Evolutionary conservation across 208 protist species (phyloP), one percentile per base, ranked within the genome.

Genomic region (Hexamita inflata): DNA sequence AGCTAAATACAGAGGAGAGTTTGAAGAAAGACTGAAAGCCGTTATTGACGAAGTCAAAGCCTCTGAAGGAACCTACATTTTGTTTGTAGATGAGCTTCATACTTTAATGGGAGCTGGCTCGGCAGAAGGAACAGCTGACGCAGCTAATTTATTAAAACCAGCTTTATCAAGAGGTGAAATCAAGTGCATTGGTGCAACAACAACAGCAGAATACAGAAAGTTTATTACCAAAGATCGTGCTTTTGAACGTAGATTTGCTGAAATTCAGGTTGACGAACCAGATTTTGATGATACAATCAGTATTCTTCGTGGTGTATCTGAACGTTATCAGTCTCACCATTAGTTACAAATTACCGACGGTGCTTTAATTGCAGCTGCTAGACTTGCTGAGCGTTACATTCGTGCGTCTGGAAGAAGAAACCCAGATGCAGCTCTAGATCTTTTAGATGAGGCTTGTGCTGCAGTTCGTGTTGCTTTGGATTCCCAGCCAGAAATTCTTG

Each of bases 61-160:
- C 24, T 82, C 86, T 1, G 81, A 94, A 30, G 92, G 92, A n/a
- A 86, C 89, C 65, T 86, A 98, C 65, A 97, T 99, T 61, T 85
- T 98, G 38, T 99, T 99, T 83, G 96, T 98, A 83, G 95, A 98
- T 80, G 96, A 99, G 84, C 89, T 98, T 67, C 96, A 99, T 86
- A 91, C 88, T 9, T 81, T 99, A 1, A 83, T 98, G 19, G 96
- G 95, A 42, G 93, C 93, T 19, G 94, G 86, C 42, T 80, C 81
- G 39, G 70, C 84, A 11, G 84, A 88, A 30, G 85, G 85, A 74
- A 68, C 84, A 0, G 80, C 86, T 74, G 85, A 88, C 75, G 85
- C 85, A 1, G 91, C 92, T 0, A 98, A 99, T 78, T 62, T 98
- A 29, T 84, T 99, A 45, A 99, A 99, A 84, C 95, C 96, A 24